Base-by-base conservation (phyloP, 805 yeast species). In the Ogataea polymorpha region DNA sequence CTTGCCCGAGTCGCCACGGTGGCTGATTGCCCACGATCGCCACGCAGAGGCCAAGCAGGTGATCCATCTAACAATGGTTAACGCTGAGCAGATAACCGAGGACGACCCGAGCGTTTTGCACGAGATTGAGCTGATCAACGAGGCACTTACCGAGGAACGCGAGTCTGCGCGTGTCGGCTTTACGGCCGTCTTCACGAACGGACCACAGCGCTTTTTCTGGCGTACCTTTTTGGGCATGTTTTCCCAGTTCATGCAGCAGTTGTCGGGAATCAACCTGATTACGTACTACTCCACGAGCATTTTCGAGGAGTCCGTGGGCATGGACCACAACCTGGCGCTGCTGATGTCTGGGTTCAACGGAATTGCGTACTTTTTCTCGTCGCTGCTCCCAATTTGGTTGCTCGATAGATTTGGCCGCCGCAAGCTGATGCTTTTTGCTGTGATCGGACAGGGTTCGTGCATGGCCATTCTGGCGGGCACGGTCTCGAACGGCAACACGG, bases 1-100 rank as follows among this genome's bases (percentile, higher is more conserved):
- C 46, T 64, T 84, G 35, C 87, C 90, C 16, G 91, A 84, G 56
- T 71, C 82, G 39, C 90, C 93, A 23, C 70, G 93, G 49, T 85
- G 67, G 65, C 70, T 70, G 44, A 77, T 83, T 18, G 74, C 75
- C 32, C 73, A 73, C 46, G 75, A 74, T 49, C 64, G 70, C 23
- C 58, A 74, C 34, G 79, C 72, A 11, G 72, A 74, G 40, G 88
- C 87, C 2, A 66, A 72, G 35, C 58, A 62, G 15, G 49, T 48
- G 11, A 42, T 48, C 23, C 47, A 48, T 67, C 82, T 24, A 61
- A 83, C 51, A 59, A 76, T 17, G 70, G 67, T 44, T 6, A 31
- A 44, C 20, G 65, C 82, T 26, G 65, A 79, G 54, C 65, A 74
- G 18, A 50, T 53, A 24, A 53, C 56, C 7, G 49, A 50, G 8